These are phyloP conservation scores for Anthoceros angustus DNA, from an alignment of 225 moss, liverwort and hornwort genomes.

Conservation along the genomic window DNA sequence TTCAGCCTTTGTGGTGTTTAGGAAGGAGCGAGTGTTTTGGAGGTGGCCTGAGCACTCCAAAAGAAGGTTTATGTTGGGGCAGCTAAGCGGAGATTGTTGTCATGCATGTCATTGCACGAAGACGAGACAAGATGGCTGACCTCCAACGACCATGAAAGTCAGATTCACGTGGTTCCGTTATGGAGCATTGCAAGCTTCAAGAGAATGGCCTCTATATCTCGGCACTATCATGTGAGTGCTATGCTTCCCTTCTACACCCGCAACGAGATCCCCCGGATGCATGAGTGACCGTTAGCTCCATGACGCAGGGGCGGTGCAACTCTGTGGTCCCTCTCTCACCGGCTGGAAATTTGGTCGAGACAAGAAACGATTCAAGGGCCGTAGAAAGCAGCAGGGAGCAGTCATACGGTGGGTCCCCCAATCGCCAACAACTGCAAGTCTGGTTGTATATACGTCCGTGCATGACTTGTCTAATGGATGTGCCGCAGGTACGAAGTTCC, in stretches of 20 bases:
- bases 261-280: neutral
- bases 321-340: constrained; percentile 84
- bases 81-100: constrained; percentile 62
- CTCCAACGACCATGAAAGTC: too few species aligned
- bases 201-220: constrained; percentile 85
- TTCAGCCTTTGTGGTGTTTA: constrained; percentile 11
- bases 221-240: constrained; percentile 60
- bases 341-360: constrained; percentile 95
- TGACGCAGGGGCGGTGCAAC: constrained; percentile 57
- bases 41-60: constrained; percentile 73
- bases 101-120: constrained; percentile 66
- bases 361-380: constrained; percentile 76
- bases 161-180: constrained; percentile 91
- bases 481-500: constrained; percentile 88
- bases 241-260: neutral
- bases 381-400: constrained; percentile 78
- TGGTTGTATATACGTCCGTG: too few species aligned
- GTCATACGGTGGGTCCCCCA: constrained; percentile 56
- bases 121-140: constrained; percentile 76
- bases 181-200: constrained; percentile 99
- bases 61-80: constrained; percentile 72
- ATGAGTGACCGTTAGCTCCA: neutral
- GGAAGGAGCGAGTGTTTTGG: constrained; percentile 92
- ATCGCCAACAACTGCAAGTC: too few species aligned
- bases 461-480: neutral